phyloP scores from a whole-genome alignment of 108 stramenopile genomes.

The Mediolabrus comicus region DNA sequence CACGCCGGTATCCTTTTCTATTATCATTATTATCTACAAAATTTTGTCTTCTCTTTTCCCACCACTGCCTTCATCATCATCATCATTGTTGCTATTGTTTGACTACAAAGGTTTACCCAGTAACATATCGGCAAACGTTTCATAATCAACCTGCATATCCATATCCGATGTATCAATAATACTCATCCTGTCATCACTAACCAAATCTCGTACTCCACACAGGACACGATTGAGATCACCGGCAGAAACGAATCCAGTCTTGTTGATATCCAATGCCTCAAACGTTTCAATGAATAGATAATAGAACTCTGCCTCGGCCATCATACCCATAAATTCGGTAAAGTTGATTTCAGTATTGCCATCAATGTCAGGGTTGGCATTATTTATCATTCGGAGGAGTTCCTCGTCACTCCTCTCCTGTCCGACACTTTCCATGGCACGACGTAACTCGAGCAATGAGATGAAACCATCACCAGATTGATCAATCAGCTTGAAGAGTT shows the following conservation, averaged over 20 bases:
- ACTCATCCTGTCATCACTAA: conserved; percentile 80
- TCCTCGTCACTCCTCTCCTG: conserved; percentile 57
- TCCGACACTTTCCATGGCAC: conserved; percentile 63
- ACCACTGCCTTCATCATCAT: too few species aligned
- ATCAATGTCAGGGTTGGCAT: conserved; percentile 53
- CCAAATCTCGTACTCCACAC: conserved; percentile 79
- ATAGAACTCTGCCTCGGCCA: conserved; percentile 88
- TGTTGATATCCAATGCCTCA: conserved; percentile 60
- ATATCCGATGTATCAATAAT: conserved; percentile 85
- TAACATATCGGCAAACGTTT: conserved; percentile 80
- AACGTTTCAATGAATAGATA: conserved; percentile 84
- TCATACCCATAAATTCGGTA: conserved; percentile 80
- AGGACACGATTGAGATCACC: conserved; percentile 70
- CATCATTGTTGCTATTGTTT: too few species aligned
- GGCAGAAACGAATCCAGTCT: conserved; percentile 76
- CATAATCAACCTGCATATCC: conserved; percentile 87
- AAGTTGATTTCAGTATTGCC: conserved; percentile 57
- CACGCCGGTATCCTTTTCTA: too few species aligned
- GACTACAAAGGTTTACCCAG: conserved; percentile 52
- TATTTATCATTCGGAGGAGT: conserved; percentile 63
- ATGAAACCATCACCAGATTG: conserved; percentile 57
- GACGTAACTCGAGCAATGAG: conserved; percentile 60
- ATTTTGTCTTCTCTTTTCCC: not conserved
- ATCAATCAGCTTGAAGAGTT: conserved; percentile 76
- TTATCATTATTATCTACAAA: not conserved